phyloP scores from a whole-genome alignment of 1,284 basidiomycete genomes.

The Rhodotorula glutinis region DNA sequence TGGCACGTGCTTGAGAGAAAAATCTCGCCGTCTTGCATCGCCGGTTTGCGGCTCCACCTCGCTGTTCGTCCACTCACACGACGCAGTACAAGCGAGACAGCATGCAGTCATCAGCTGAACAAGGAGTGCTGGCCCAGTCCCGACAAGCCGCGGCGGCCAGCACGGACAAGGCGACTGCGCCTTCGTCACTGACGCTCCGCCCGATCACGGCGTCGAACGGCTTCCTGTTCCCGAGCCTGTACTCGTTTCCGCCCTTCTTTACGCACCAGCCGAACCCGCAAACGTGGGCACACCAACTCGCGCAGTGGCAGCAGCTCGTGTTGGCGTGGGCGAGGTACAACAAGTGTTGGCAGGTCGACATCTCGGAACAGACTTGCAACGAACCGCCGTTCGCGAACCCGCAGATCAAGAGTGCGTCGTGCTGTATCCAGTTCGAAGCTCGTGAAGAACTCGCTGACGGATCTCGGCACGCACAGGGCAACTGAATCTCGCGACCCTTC shows the following conservation, averaged over 20 bases:
- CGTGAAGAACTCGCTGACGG: not conserved
- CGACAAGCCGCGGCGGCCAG: too few species aligned
- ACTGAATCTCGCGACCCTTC: conserved; percentile 16
- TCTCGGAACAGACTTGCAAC: conserved; percentile 44
- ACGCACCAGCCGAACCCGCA: conserved; percentile 55
- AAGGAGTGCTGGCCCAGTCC: too few species aligned
- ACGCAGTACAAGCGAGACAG: too few species aligned
- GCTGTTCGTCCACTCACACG: too few species aligned
- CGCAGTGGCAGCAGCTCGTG: conserved; percentile 53
- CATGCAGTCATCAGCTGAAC: too few species aligned
- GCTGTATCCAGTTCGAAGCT: too few species aligned
- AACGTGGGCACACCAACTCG: conserved; percentile 52
- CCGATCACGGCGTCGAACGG: conserved; percentile 34
- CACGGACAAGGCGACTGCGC: too few species aligned
- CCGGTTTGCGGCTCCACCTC: too few species aligned
- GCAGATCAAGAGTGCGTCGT: conserved; percentile 47
- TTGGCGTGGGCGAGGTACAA: conserved; percentile 50
- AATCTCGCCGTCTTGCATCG: too few species aligned
- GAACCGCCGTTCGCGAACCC: conserved; percentile 49
- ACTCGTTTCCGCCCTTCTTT: conserved; percentile 58
- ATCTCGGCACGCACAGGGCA: not conserved
- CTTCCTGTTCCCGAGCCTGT: conserved; percentile 53
- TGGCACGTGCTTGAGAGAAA: too few species aligned
- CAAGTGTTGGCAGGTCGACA: conserved; percentile 50
- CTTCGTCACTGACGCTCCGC: not conserved